Percentiles rank a stretch among this genome's conserved stretches.
phyloP scores from a whole-genome alignment of 2,329 filamentous ascomycete species.

The Talaromyces amestolkiae region DNA sequence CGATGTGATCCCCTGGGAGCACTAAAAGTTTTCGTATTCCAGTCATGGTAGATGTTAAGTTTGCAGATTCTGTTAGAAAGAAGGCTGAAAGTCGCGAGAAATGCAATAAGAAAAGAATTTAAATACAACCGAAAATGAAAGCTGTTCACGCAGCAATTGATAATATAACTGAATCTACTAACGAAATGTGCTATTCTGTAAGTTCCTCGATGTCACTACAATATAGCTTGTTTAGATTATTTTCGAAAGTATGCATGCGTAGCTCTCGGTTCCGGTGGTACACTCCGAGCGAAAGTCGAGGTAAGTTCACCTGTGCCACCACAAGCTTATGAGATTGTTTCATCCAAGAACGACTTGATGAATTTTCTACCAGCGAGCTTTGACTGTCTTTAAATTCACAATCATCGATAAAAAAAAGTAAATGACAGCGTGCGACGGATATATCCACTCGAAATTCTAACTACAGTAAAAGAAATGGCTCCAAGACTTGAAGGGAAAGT shows the following conservation, averaged over 20 bases:
- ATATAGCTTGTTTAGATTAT: background rate
- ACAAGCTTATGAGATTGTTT: background rate
- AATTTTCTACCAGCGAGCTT: background rate
- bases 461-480: conserved; percentile 15
- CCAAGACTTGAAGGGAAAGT: conserved; percentile 40
- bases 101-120: background rate
- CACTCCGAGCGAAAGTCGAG: background rate
- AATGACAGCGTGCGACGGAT: background rate
- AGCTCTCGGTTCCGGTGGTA: conserved; percentile 1
- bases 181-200: background rate
- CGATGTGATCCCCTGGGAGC: conserved; percentile 12
- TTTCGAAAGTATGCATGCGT: background rate
- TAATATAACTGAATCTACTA: too few relatives aligned
- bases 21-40: conserved; percentile 3
- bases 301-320: background rate
- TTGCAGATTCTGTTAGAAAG: background rate
- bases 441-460: background rate
- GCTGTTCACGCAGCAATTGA: too few relatives aligned
- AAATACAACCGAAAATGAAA: background rate
- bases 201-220: background rate
- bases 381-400: background rate
- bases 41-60: background rate
- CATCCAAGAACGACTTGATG: background rate
- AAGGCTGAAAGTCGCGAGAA: background rate
- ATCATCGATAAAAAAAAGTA: background rate